These are phyloP conservation scores for Phyllosticta capitalensis DNA, from an alignment of 2,329 filamentous ascomycete genomes.

Conservation along the genomic window DNA sequence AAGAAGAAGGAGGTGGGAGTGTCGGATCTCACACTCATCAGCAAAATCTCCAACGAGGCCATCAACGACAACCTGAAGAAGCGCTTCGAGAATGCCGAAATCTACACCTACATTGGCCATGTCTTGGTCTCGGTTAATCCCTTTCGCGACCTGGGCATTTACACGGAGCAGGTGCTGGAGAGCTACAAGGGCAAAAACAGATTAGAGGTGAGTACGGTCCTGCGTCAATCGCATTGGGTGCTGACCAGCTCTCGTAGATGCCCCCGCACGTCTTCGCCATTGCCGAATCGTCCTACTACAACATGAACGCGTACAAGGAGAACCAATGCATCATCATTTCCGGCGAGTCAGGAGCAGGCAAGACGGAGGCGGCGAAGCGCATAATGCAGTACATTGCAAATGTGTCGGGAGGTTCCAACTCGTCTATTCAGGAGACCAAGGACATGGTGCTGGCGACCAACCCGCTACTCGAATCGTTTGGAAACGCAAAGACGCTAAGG, in stretches of 20 bases:
- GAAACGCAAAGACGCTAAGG: slow-evolving; percentile 92
- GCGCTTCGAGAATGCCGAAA: slow-evolving; percentile 92
- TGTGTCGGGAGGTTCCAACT: slow-evolving; percentile 76
- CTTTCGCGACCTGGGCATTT: slow-evolving; percentile 94
- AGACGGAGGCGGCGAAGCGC: slow-evolving; percentile 96
- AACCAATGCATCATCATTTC: slow-evolving; percentile 99
- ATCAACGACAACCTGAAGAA: slow-evolving; percentile 99
- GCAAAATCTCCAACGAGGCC: slow-evolving; percentile 97
- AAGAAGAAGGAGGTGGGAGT: slow-evolving; percentile 99
- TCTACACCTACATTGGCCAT: slow-evolving; percentile 99
- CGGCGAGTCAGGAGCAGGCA: slow-evolving; percentile 93
- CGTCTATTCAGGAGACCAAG: slow-evolving; percentile 92
- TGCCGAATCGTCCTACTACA: slow-evolving; percentile 93
- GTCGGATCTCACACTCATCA: slow-evolving; percentile 91
- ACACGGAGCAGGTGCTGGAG: slow-evolving; percentile 86
- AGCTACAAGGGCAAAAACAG: slow-evolving; percentile 96
- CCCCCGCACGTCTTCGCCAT: slow-evolving; percentile 96
- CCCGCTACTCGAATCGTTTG: slow-evolving; percentile 91
- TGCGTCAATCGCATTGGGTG: neutral
- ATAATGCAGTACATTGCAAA: slow-evolving; percentile 99
- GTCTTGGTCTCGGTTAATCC: slow-evolving; percentile 98
- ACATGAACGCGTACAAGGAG: slow-evolving; percentile 99
- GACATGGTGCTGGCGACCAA: slow-evolving; percentile 99
- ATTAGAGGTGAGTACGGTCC: slow-evolving; percentile 49
- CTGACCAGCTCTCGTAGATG: slow-evolving; percentile 35